Evolutionary conservation across 164 flowering plant species (phyloP), one percentile per base, ranked within the genome.

Genomic region (Berberis thunbergii): DNA sequence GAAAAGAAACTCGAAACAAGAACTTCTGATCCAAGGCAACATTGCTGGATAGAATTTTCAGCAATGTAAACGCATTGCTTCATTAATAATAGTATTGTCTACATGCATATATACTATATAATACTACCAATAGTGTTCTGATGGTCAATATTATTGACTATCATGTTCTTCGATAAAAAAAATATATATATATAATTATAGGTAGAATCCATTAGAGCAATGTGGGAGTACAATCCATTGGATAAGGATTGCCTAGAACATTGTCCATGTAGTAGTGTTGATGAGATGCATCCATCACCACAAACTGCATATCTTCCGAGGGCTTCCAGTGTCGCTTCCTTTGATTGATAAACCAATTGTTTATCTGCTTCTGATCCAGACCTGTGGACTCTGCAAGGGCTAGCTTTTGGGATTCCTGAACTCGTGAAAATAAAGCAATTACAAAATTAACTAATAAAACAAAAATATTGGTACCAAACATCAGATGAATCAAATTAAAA

Each of bases 321-420:
- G 95, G 91, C 73, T 88, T 88, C 95, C 95, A 88, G 70, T 88
- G 95, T 7, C 95, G 71, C 45, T 88, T 88, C 64, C 95, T 79
- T 63, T 88, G 95, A 56, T 88, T 88, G 13, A 88, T 88, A 72
- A 88, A 88, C 96, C 96, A 88, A 75, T 86, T 88, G 80, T 88
- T 88, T 70, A 88, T 88, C 52, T 88, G 96, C 77, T 88, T 88
- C 70, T 80, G 89, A 49, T 88, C 95, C 65, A 88, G 65, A 1
- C 96, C 96, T 0, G 96, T 88, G 0, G 96, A 70, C 59, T 88
- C 91, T 2, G 91, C 91, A 11, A 88, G 73, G 1, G 86, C 88
- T 45, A 83, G 72, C 59, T 66, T 66, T 48, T 66, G 58, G 1
- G 63, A 60, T 52, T 66, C 69, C 69, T 66, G 69, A 57, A 55